Base-by-base conservation (phyloP, 176 grass and related monocot species). In the Microstegium vimineum region DNA sequence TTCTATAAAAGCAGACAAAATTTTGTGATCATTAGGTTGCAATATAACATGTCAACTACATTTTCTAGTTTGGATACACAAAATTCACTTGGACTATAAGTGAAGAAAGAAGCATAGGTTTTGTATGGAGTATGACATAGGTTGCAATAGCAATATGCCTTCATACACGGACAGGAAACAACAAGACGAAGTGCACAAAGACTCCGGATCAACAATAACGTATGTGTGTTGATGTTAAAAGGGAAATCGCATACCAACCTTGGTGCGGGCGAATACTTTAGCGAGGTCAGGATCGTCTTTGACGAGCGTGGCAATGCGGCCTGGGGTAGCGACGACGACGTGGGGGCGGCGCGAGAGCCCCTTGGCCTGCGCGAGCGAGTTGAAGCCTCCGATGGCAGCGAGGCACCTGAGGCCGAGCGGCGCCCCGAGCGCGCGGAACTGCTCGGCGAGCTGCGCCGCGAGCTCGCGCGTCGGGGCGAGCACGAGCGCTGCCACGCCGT, bases 381-480 rank as follows among this genome's bases (percentile, higher is more conserved):
- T 73, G 72, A 94, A 95, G 4, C 96, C 96, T 5, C 96, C 96
- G 4, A 98, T 94, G 4, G 91, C 87, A 4, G 90, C 89, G 66
- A 94, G 87, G 65, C 93, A 98, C 68, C 93, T 83, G 76, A 94
- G 70, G 26, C 94, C 94, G 17, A 95, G 83, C 34, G 85, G 80
- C 23, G 93, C 83, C 10, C 96, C 96, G 73, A 98, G 87, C 35
- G 96, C 96, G 52, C 90, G 89, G 87, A 99, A 99, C 84, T 99
- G 93, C 86, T 95, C 92, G 15, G 89, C 87, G 40, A 98, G 86
- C 89, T 98, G 96, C 46, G 87, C 84, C 6, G 93, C 96, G 45
- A 99, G 90, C 89, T 99, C 96, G 20, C 91, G 75, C 18, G 93
- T 95, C 8, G 93, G 93, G 1, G 90, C 87, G 54, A 99, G 81